A percentile compares a stretch with the other conserved stretches of the same genome.
Evolutionary conservation across 1,139 yeast genomes (phyloP).

Genomic region (Scheffersomyces titani): DNA sequence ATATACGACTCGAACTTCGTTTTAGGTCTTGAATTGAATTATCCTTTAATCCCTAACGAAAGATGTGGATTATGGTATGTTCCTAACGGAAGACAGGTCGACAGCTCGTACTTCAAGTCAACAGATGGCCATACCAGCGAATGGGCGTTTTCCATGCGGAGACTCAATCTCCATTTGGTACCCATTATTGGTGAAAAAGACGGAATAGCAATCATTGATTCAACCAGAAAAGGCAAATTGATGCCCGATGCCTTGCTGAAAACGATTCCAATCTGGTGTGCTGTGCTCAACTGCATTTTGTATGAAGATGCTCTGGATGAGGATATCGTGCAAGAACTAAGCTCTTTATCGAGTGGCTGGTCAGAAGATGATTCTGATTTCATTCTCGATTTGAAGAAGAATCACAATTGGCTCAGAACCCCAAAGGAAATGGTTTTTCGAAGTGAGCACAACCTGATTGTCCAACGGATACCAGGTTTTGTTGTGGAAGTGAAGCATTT

Average conservation of each 20-base stretch:
- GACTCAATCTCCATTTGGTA: constrained; percentile 73
- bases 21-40: constrained; percentile 8
- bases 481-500: constrained; percentile 43
- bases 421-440: constrained; percentile 58
- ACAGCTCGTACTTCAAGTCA: constrained; percentile 76
- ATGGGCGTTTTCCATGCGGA: constrained; percentile 74
- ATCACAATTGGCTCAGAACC: constrained; percentile 36
- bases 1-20: constrained; percentile 52
- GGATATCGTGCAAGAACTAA: constrained; percentile 8
- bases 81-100: constrained; percentile 37
- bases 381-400: constrained; percentile 9
- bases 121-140: constrained; percentile 86
- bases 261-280: constrained; percentile 91
- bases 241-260: constrained; percentile 88
- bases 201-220: constrained; percentile 72
- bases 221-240: constrained; percentile 78
- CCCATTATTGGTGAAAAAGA: constrained; percentile 39
- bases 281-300: constrained; percentile 63
- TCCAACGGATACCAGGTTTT: constrained; percentile 48
- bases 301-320: constrained; percentile 28
- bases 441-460: constrained; percentile 60
- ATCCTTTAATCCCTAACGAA: constrained; percentile 69
- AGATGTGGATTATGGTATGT: constrained; percentile 91
- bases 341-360: constrained; percentile 17
- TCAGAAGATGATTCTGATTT: constrained; percentile 11